Evolutionary conservation across 371 early-diverging fungal genomes (phyloP), one percentile per base, ranked within the genome.

Genomic region (Chytridium lagenaria): DNA sequence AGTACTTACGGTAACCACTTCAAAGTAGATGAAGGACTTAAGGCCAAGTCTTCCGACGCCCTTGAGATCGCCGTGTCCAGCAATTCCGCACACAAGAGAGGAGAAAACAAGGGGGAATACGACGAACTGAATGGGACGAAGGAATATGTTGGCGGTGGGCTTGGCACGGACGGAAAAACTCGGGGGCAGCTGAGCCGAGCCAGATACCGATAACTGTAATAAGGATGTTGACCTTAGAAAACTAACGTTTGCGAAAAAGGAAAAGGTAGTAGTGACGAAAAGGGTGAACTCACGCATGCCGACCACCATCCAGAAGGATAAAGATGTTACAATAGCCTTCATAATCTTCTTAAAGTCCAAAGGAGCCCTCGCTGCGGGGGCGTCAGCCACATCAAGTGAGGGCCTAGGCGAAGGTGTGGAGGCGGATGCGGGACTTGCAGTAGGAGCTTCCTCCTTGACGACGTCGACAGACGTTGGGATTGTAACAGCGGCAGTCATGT

Each of bases 11-110:
- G 81, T 81, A 1, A 78, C 68, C 16, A 59, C 44, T 30, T 76
- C 64, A 67, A 81, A 81, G 76, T 81, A 81, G n/a, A 69, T 59
- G 30, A 81, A 63, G 0, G 74, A 39, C 63, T 78, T 77, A 40
- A 70, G 22, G 26, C 72, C 80, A 15, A 80, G 72, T 7, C 69
- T 19, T 16, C 80, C 80, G n/a, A 80, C 30, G 5, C 51, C 15
- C 39, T 92, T 79, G 78, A 92, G 90, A 69, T 90, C 90, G n/a
- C 88, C 88, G 69, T 93, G 94, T 19, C 92, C 90, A 36, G 87
- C 88, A 77, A 93, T 92, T 66, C 91, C 94, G 49, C 90, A 88
- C 37, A 91, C 88, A 1, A 92, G 77, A 1, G 88, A 89, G 1
- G 89, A 85, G 77, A 92, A 92, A 59, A 93, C 88, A 36, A 93